phyloP scores from a whole-genome alignment of 2,329 filamentous ascomycete genomes.

The Waltergamsia citrina region DNA sequence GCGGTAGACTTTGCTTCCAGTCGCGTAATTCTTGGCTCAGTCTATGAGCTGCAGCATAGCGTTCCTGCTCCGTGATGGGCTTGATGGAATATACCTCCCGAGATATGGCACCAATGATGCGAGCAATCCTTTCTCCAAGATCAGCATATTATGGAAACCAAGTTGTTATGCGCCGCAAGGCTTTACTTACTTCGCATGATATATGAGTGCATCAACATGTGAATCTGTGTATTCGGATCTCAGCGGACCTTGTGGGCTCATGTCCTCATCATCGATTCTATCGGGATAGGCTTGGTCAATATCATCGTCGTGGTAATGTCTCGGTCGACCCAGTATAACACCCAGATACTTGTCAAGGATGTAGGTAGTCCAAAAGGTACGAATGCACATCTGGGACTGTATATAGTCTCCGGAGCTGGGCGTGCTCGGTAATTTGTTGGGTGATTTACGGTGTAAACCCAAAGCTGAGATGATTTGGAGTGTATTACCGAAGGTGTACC shows the following conservation, averaged over 20 bases:
- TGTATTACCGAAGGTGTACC: conserved; percentile 33
- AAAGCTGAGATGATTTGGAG: conserved; percentile 27
- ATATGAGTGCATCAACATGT: conserved; percentile 37
- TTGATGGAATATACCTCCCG: conserved; percentile 28
- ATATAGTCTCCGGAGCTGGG: conserved; percentile 15
- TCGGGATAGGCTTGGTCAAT: conserved; percentile 53
- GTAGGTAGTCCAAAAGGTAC: conserved; percentile 56
- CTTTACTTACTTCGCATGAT: conserved; percentile 27
- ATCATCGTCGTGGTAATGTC: conserved; percentile 54
- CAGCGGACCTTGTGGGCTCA: conserved; percentile 22
- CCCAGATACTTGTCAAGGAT: conserved; percentile 56
- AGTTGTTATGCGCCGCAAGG: too few species aligned
- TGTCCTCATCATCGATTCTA: conserved; percentile 45
- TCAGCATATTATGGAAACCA: not conserved
- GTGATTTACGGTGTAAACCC: conserved; percentile 29
- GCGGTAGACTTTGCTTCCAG: conserved; percentile 29
- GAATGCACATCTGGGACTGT: conserved; percentile 26
- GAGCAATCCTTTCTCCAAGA: conserved; percentile 22
- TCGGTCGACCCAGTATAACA: conserved; percentile 49
- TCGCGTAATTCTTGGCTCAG: conserved; percentile 26
- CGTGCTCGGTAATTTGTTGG: conserved; percentile 11
- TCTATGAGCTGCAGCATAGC: conserved; percentile 24
- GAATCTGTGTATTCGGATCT: not conserved
- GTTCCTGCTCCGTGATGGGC: conserved; percentile 21
- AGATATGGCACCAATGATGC: conserved; percentile 27